Conservation (phyloP, 345 rosid genomes). For the Tarenaya hassleriana region DNA sequence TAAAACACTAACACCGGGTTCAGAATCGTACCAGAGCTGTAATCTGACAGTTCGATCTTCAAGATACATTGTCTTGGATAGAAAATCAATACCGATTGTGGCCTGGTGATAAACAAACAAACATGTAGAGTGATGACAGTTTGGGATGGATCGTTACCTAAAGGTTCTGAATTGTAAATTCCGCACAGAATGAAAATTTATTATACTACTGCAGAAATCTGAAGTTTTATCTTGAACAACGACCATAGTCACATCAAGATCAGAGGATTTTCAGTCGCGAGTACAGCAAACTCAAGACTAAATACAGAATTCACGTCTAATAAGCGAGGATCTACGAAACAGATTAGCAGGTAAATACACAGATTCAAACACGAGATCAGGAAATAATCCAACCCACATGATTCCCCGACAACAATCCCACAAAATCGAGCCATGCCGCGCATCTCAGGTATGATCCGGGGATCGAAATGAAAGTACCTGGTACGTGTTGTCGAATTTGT, state of each 20-base stretch:
- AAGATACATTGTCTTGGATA: constrained; percentile 84
- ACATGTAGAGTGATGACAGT: constrained; percentile 1
- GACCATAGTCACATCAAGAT: constrained; percentile 14
- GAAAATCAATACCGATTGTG: constrained; percentile 78
- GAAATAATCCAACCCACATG: neutral
- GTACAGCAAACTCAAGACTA: neutral
- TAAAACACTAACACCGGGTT: neutral
- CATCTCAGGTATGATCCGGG: neutral
- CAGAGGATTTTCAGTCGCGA: constrained; percentile 1
- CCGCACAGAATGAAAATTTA: no score
- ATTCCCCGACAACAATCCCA: constrained; percentile 18
- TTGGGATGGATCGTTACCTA: neutral
- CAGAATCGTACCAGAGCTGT: constrained; percentile 60
- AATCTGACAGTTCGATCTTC: constrained; percentile 80
- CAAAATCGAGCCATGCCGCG: neutral
- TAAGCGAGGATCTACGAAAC: constrained; percentile 16
- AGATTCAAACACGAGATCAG: constrained; percentile 13
- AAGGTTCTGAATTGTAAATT: no score
- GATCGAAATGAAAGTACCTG: constrained; percentile 46
- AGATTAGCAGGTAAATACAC: constrained; percentile 15
- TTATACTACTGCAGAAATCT: no score
- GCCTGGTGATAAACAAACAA: constrained; percentile 41
- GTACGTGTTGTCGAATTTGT: constrained; percentile 87
- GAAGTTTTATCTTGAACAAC: neutral
- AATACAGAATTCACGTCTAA: constrained; percentile 5